These are phyloP conservation scores for Pelargonium australe DNA, from an alignment of 441 rosid species.

Conservation along the genomic window DNA sequence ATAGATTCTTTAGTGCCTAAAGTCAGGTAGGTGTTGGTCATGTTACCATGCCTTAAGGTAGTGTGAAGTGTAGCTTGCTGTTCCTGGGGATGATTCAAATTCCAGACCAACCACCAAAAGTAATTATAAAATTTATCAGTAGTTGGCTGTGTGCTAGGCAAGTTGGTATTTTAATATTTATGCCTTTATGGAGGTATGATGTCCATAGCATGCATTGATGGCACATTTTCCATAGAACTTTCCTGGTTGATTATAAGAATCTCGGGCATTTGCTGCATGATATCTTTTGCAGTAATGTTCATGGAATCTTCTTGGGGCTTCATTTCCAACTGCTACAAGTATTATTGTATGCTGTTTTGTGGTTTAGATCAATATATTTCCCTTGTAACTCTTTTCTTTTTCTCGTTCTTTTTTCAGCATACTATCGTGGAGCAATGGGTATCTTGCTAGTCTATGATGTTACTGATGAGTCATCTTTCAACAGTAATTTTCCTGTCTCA, in stretches of 20 bases:
- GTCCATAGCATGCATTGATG: neutral
- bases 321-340: neutral
- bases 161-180: neutral
- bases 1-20: neutral
- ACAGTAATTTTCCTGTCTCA: conserved; percentile 26
- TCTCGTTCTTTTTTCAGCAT: conserved; percentile 33
- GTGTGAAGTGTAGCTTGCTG: neutral
- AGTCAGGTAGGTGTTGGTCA: neutral
- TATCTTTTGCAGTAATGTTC: neutral
- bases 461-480: conserved; percentile 49
- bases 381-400: conserved; percentile 9
- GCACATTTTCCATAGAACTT: neutral
- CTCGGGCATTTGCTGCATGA: neutral
- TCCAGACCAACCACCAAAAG: neutral
- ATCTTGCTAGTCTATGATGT: conserved; percentile 52
- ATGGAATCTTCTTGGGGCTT: neutral
- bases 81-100: neutral
- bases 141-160: neutral
- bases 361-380: neutral
- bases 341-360: neutral
- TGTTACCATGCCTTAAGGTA: neutral
- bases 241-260: neutral
- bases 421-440: conserved; percentile 77
- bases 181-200: neutral
- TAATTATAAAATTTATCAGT: neutral